Evolutionary conservation across 805 yeast species (phyloP).

Genomic region (Ogataea saltuana): DNA sequence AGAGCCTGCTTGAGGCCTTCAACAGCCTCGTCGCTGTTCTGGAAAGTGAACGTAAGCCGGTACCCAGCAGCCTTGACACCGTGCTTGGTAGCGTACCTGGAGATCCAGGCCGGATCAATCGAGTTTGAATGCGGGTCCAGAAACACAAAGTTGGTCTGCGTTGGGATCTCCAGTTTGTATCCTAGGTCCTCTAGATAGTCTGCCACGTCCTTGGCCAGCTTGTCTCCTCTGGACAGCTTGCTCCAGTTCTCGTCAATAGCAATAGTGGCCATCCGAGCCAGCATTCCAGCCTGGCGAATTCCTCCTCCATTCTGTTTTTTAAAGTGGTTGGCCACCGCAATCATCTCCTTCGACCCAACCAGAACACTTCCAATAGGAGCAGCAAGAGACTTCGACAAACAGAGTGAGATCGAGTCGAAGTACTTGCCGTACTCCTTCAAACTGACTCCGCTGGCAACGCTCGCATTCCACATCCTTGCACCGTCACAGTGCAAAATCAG

Average conservation of each 20-base stretch:
- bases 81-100: conserved; percentile 48
- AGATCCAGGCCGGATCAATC: conserved; percentile 50
- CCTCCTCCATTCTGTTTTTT: conserved; percentile 95
- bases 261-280: conserved; percentile 75
- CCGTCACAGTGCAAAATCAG: conserved; percentile 84
- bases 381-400: conserved; percentile 86
- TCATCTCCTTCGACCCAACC: conserved; percentile 62
- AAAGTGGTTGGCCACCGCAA: conserved; percentile 76
- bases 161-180: conserved; percentile 67
- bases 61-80: conserved; percentile 68
- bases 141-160: conserved; percentile 82
- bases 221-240: conserved; percentile 51
- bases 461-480: conserved; percentile 94
- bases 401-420: conserved; percentile 87
- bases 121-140: conserved; percentile 55
- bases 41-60: conserved; percentile 81
- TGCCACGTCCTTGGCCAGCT: conserved; percentile 51
- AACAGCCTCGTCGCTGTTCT: conserved; percentile 53
- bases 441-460: conserved; percentile 67
- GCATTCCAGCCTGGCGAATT: conserved; percentile 81
- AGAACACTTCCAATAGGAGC: conserved; percentile 92
- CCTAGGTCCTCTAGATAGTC: conserved; percentile 53
- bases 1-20: conserved; percentile 59
- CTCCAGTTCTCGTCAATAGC: conserved; percentile 76
- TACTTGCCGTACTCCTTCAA: conserved; percentile 68